Evolutionary conservation across 2,329 filamentous ascomycete genomes (phyloP), one percentile per base, ranked within the genome.

Genomic region (Nemania sp.): DNA sequence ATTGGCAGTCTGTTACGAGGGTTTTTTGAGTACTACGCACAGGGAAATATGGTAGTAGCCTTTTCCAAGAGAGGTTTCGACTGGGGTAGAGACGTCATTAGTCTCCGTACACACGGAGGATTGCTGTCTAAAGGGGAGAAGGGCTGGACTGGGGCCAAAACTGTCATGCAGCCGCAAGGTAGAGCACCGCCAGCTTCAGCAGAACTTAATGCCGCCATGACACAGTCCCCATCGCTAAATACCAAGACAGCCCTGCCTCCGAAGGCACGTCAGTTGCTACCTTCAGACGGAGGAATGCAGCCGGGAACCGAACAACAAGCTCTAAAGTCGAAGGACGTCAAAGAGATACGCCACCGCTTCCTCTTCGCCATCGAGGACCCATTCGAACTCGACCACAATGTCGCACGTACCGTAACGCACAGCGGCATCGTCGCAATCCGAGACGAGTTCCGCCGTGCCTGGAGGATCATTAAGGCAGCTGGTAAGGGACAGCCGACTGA

Each of bases 331-430:
- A 75, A 76, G 5, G 83, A 86, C 35, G 75, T 87, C 58, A 92
- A 91, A 73, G 92, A 94, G 75, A 86, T 95, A 15, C 88, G 92
- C 1, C 89, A 94, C 75, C 89, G 93, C 13, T 97, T 93, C 78
- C 86, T 97, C 4, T 92, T 97, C 72, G 93, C 93, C 35, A 94
- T 98, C 68, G 94, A 97, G 77, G 94, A 97, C 77, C 94, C 94
- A 0, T 97, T 97, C 75, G 93, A 97, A 81, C 81, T 90, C 1
- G 90, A 93, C 47, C 93, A 97, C 80, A 98, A 97, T 73, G 92
- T 97, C 38, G 94, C 92, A 2, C 86, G 93, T 57, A 97, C 93
- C 0, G 93, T 97, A 0, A 94, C 91, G 6, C 92, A 95, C 75
- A 88, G 90, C 68, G 93, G 93, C 1, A 93, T 97, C 70, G 90